These are phyloP conservation scores for Xylaria sp. DNA, from an alignment of 2,329 filamentous ascomycete genomes.

Conservation along the genomic window DNA sequence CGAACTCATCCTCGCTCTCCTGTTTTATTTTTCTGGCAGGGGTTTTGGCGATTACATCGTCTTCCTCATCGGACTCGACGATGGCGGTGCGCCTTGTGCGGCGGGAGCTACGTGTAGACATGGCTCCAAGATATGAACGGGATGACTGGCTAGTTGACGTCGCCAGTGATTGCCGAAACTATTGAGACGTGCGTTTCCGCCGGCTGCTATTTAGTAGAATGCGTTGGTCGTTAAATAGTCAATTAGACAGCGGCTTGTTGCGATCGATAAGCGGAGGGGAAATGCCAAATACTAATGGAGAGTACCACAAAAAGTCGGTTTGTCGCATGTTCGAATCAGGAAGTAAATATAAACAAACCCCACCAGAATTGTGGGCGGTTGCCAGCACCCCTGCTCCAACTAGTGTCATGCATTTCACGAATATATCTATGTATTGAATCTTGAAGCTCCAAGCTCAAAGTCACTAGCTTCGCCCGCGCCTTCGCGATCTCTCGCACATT, in stretches of 20 bases:
- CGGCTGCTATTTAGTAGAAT: conserved; percentile 11
- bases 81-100: conserved; percentile 76
- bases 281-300: not conserved
- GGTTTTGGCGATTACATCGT: conserved; percentile 66
- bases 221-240: conserved; percentile 1
- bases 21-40: conserved; percentile 60
- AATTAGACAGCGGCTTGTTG: not conserved
- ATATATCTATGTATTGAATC: not conserved
- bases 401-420: not conserved
- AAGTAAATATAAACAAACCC: conserved; percentile 45
- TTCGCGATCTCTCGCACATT: not conserved
- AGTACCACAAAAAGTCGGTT: conserved; percentile 1
- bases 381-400: conserved; percentile 24
- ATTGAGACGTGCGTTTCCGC: not conserved
- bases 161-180: not conserved
- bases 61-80: conserved; percentile 83
- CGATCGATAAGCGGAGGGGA: conserved; percentile 15
- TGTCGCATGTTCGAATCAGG: conserved; percentile 19
- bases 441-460: not conserved
- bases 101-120: conserved; percentile 53
- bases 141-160: not conserved
- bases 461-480: conserved; percentile 6
- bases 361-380: conserved; percentile 29
- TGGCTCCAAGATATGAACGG: conserved; percentile 30
- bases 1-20: conserved; percentile 80